Conservation (phyloP, 2,329 filamentous ascomycete species). For the Chrysoporthe cubensis region DNA sequence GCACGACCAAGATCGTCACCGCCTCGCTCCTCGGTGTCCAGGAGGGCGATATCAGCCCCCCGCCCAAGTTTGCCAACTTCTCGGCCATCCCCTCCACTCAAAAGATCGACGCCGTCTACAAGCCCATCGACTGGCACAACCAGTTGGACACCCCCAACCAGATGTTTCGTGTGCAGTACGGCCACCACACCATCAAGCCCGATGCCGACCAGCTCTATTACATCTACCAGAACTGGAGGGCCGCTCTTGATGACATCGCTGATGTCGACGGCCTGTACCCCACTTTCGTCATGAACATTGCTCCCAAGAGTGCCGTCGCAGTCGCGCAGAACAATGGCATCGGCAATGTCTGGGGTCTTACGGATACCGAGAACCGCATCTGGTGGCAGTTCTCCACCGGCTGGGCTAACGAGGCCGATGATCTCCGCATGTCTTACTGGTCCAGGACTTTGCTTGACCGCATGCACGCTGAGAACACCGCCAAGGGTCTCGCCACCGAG, state of each 20-base stretch:
- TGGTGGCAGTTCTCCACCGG: conserved; percentile 43
- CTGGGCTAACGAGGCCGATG: conserved; percentile 42
- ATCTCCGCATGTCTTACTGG: conserved; percentile 42
- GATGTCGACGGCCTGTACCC: conserved; percentile 44
- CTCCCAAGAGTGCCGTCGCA: conserved; percentile 34
- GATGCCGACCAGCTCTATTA: conserved; percentile 37
- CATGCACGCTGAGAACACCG: conserved; percentile 37
- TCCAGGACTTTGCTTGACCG: conserved; percentile 35
- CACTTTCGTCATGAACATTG: conserved; percentile 42
- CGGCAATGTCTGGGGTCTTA: conserved; percentile 44
- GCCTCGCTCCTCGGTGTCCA: conserved; percentile 40
- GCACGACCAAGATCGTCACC: conserved; percentile 33
- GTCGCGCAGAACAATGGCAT: conserved; percentile 42
- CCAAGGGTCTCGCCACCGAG: conserved; percentile 37
- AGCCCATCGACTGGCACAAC: conserved; percentile 33
- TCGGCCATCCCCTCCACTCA: conserved; percentile 34
- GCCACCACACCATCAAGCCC: conserved; percentile 42
- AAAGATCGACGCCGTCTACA: no score
- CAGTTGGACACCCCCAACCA: not conserved
- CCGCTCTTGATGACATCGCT: conserved; percentile 37
- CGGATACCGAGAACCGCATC: no score
- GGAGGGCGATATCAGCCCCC: conserved; percentile 31
- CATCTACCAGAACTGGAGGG: conserved; percentile 42
- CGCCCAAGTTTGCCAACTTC: conserved; percentile 37
- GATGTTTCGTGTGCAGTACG: conserved; percentile 39